phyloP scores from a whole-genome alignment of 2,329 filamentous ascomycete species.

The Acephala macrosclerotiorum region DNA sequence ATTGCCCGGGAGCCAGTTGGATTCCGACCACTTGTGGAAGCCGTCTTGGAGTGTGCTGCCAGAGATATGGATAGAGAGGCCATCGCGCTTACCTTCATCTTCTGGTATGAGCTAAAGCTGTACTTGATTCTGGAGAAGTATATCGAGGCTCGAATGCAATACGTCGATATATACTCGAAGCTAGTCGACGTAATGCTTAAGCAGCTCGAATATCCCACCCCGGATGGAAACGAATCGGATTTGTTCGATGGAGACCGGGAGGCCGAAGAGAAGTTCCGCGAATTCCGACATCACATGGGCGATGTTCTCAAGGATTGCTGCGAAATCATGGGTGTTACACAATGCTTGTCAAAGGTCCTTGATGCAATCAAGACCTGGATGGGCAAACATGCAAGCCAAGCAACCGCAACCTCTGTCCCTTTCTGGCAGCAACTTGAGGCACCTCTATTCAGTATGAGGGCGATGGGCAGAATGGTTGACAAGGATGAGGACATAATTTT shows the following conservation, averaged over 20 bases:
- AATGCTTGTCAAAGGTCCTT: conserved; percentile 90
- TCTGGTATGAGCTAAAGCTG: conserved; percentile 99
- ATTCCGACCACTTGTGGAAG: conserved; percentile 86
- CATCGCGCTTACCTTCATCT: conserved; percentile 91
- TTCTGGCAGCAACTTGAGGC: conserved; percentile 98
- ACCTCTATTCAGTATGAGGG: conserved; percentile 92
- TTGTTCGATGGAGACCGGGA: conserved; percentile 96
- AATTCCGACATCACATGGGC: conserved; percentile 96
- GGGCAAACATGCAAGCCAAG: conserved; percentile 78
- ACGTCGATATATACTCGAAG: conserved; percentile 84
- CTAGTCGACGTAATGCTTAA: conserved; percentile 92
- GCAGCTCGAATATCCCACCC: conserved; percentile 85
- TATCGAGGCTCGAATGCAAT: conserved; percentile 77
- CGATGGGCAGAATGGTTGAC: conserved; percentile 96
- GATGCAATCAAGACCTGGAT: conserved; percentile 89
- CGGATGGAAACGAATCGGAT: conserved; percentile 75
- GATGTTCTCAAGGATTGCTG: conserved; percentile 98
- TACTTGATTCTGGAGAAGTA: conserved; percentile 93
- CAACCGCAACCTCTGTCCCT: conserved; percentile 77
- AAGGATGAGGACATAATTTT: conserved; percentile 87
- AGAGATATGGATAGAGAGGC: conserved; percentile 90
- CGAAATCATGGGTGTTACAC: conserved; percentile 91
- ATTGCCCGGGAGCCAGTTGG: conserved; percentile 84
- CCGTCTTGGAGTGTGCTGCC: conserved; percentile 89
- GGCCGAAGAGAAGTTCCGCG: conserved; percentile 94